These are phyloP conservation scores for Linum trigynum DNA, from an alignment of 345 rosid genomes.

Conservation along the genomic window DNA sequence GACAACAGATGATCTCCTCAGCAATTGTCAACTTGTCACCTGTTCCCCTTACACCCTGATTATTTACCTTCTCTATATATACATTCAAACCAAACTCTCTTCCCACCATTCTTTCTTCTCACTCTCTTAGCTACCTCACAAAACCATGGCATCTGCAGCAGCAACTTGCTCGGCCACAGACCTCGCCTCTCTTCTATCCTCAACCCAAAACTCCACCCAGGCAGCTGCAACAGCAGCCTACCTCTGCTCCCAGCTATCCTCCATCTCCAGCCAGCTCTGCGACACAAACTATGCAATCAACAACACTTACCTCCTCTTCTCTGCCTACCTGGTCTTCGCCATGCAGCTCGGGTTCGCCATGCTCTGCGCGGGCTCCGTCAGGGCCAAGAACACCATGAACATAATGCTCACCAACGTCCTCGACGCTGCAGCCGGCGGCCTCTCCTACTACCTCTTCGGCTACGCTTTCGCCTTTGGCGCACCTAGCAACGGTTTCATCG, in stretches of 20 bases:
- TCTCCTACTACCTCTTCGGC: conserved; percentile 25
- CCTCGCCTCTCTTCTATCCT: neutral
- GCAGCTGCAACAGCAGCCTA: conserved; percentile 2
- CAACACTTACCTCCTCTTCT: conserved; percentile 60
- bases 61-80: neutral
- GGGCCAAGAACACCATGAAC: conserved; percentile 29
- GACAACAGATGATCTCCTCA: no score
- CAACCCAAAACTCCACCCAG: neutral
- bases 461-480: conserved; percentile 24
- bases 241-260: conserved; percentile 2
- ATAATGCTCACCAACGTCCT: conserved; percentile 28
- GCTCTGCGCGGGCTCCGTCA: conserved; percentile 26
- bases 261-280: conserved; percentile 18
- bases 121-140: neutral
- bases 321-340: conserved; percentile 61
- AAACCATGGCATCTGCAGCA: neutral
- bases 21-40: no score
- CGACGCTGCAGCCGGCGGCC: conserved; percentile 25
- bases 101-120: neutral
- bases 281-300: conserved; percentile 44
- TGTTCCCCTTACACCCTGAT: neutral
- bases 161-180: conserved; percentile 1
- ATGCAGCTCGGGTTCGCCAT: conserved; percentile 48
- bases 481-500: conserved; percentile 19
- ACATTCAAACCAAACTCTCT: neutral